A percentile compares a stretch with the other conserved stretches of the same genome.
phyloP scores from a whole-genome alignment of 441 rosid genomes.

The Gossypium trilobum region DNA sequence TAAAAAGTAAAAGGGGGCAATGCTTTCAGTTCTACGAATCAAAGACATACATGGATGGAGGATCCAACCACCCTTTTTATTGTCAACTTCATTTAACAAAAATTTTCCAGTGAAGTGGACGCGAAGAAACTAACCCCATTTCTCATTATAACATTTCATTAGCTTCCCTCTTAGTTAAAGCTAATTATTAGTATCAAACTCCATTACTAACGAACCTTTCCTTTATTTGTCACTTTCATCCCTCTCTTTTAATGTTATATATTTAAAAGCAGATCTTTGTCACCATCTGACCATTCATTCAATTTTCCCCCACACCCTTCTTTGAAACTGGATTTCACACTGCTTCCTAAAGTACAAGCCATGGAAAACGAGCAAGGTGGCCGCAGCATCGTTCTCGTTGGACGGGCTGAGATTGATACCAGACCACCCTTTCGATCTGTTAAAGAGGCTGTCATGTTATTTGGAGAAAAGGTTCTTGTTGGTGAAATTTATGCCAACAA shows the following conservation, averaged over 20 bases:
- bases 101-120: slow-evolving; percentile 47
- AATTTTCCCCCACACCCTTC: neutral
- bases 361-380: slow-evolving; percentile 27
- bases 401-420: slow-evolving; percentile 22
- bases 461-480: slow-evolving; percentile 24
- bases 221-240: neutral
- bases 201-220: slow-evolving; percentile 23
- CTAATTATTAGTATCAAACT: slow-evolving; percentile 3
- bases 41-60: slow-evolving; percentile 13
- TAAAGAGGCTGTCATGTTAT: slow-evolving; percentile 22
- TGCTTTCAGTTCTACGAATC: neutral
- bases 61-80: slow-evolving; percentile 28
- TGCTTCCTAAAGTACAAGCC: neutral
- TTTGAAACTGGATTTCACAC: neutral
- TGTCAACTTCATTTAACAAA: slow-evolving; percentile 38
- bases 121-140: slow-evolving; percentile 33
- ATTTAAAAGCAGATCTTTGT: slow-evolving; percentile 14
- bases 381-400: slow-evolving; percentile 20
- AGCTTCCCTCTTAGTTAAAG: slow-evolving; percentile 15
- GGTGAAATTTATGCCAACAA: slow-evolving; percentile 50
- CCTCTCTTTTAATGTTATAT: neutral
- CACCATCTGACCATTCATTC: neutral
- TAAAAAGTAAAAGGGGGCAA: neutral
- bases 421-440: slow-evolving; percentile 21
- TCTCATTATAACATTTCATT: slow-evolving; percentile 19